These are phyloP conservation scores for Rhodotorula sp. DNA, from an alignment of 1,284 basidiomycete genomes.

Conservation along the genomic window DNA sequence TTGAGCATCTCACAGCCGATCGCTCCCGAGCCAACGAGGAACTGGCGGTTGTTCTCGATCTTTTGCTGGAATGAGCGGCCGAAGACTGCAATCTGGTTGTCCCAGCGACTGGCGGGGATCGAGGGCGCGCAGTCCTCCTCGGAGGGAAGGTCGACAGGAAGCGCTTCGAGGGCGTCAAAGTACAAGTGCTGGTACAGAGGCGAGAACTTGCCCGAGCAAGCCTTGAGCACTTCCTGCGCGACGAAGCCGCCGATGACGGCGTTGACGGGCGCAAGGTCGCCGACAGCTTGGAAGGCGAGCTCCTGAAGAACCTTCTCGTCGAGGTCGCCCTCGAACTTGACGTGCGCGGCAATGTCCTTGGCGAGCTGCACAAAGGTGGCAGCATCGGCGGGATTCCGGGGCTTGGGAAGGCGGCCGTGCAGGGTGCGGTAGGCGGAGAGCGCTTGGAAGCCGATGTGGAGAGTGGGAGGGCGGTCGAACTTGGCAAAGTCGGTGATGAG, in stretches of 20 bases:
- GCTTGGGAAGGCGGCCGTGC: conserved; percentile 70
- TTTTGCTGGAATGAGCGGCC: conserved; percentile 90
- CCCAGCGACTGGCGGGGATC: conserved; percentile 71
- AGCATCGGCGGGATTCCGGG: conserved; percentile 82
- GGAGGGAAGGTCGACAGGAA: conserved; percentile 70
- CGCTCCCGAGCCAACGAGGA: conserved; percentile 95
- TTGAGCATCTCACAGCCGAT: conserved; percentile 99
- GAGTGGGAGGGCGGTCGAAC: conserved; percentile 84
- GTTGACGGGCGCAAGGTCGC: conserved; percentile 87
- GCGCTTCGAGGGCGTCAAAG: conserved; percentile 95
- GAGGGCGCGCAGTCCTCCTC: conserved; percentile 83
- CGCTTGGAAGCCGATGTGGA: conserved; percentile 95
- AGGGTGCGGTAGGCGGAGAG: conserved; percentile 72
- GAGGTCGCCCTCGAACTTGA: conserved; percentile 61
- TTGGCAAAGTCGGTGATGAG: conserved; percentile 98
- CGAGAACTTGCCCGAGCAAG: conserved; percentile 97
- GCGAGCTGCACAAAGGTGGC: conserved; percentile 67
- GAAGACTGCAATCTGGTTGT: conserved; percentile 94
- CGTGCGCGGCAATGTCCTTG: conserved; percentile 65
- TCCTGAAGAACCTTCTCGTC: conserved; percentile 77
- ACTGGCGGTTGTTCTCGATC: conserved; percentile 86
- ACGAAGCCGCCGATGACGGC: conserved; percentile 97
- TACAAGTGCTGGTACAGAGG: conserved; percentile 94
- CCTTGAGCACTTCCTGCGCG: conserved; percentile 96
- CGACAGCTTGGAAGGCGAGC: conserved; percentile 86